These are phyloP conservation scores for Peronospora destructor DNA, from an alignment of 352 stramenopile species.

Conservation along the genomic window DNA sequence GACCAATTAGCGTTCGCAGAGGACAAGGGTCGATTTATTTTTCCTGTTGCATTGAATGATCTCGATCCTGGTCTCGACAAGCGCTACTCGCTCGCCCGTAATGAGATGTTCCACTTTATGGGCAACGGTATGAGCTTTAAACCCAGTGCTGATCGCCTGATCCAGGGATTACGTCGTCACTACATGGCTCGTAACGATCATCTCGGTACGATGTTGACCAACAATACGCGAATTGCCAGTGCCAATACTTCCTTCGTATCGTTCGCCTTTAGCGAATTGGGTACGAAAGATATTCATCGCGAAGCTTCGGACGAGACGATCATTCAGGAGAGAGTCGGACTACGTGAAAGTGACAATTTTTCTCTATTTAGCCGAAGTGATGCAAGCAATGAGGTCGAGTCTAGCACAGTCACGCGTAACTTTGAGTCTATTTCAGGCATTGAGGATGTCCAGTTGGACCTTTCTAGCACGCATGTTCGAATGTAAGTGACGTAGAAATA, in stretches of 20 bases:
- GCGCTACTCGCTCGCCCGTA: constrained; percentile 73
- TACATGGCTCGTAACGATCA: constrained; percentile 14
- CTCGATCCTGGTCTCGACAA: constrained; percentile 67
- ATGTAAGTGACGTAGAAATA: constrained; percentile 18
- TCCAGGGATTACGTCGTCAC: constrained; percentile 39
- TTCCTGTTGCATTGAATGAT: constrained; percentile 75
- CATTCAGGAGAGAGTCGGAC: constrained; percentile 27
- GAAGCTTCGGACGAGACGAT: constrained; percentile 13
- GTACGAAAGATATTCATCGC: constrained; percentile 11
- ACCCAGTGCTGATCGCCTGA: constrained; percentile 44
- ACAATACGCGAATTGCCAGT: constrained; percentile 24
- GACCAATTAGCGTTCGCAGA: constrained; percentile 80
- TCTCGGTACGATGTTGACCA: constrained; percentile 16
- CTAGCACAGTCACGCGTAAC: constrained; percentile 29
- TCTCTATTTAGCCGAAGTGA: constrained; percentile 10
- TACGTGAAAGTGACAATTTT: constrained; percentile 13
- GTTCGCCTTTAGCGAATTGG: constrained; percentile 28
- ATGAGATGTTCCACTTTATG: constrained; percentile 78
- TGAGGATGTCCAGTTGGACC: constrained; percentile 27
- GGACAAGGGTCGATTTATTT: constrained; percentile 78
- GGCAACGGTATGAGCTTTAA: constrained; percentile 66
- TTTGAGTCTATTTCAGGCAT: constrained; percentile 42
- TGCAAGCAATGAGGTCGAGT: constrained; percentile 6
- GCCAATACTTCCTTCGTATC: constrained; percentile 42
- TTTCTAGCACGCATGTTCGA: constrained; percentile 31